Base-by-base conservation (phyloP, 257 asterid genomes). In the Penstemon barbatus region DNA sequence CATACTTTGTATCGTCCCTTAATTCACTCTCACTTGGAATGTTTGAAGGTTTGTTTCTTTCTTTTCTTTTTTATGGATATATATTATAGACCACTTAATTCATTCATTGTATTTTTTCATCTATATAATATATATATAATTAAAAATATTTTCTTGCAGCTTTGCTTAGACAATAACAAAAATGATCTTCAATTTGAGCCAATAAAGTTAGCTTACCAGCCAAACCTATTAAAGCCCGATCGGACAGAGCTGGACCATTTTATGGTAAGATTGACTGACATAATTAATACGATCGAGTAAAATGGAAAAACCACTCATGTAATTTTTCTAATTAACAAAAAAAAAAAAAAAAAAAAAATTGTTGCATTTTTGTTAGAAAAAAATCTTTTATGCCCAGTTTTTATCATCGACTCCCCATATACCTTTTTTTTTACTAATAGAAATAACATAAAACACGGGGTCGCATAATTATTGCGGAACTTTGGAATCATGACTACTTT, bases 191-290 rank as follows among this genome's bases (percentile, higher is more conserved):
- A 38, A 11, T 8, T 15, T 13, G 54, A 57, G 25, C 63, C 63
- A 49, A 37, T 19, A 8, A 50, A 60, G 25, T 6, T 40, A 8
- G 45, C 7, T 59, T 64, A 62, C 61, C 65, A 37, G 44, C 67
- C 66, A 39, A 38, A 65, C 62, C 52, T 67, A 51, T 63, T 45
- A 46, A 71, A 25, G 52, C 59, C 71, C 6, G 58, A 70, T 50
- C 71, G 42, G 45, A 57, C 81, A 15, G 90, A 82, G 74, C 64
- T 85, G 74, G 90, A 82, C 76, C 78, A 76, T 54, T 85, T 85
- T 52, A 85, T 85, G 90, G 90, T 85, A 63, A 74, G 62, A 66
- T 65, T 25, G 48, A 49, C 5, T n/a, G n/a, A n/a, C n/a, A n/a
- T n/a, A n/a, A 49, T 8, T 49, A 25, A 25, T 25, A 25, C 33